Conservation (phyloP, 345 rosid species). For the Rhizophora apiculata region DNA sequence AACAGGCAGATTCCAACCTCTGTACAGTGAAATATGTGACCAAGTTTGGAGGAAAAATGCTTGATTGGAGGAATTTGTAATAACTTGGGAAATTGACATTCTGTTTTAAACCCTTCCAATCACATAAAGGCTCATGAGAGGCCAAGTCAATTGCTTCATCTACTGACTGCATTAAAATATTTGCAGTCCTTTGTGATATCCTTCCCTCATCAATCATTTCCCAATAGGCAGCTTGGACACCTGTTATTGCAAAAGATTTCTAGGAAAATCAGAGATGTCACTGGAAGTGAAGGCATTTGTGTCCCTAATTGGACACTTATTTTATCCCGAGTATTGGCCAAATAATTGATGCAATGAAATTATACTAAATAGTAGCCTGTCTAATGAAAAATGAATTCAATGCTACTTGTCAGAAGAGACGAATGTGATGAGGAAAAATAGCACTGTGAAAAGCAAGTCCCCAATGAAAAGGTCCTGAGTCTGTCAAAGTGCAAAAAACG, state of each 20-base stretch:
- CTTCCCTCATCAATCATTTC: conserved; percentile 96
- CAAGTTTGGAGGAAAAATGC: conserved; percentile 56
- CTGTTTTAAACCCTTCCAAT: conserved; percentile 79
- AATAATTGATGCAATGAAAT: too few relatives aligned
- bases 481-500: too few relatives aligned
- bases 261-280: conserved; percentile 3
- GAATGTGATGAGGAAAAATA: too few relatives aligned
- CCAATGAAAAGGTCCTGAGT: too few relatives aligned
- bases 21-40: conserved; percentile 80
- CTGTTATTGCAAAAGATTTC: conserved; percentile 33
- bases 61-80: conserved; percentile 68
- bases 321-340: too few relatives aligned
- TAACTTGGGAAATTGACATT: conserved; percentile 66
- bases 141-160: conserved; percentile 82
- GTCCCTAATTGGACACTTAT: too few relatives aligned
- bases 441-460: too few relatives aligned
- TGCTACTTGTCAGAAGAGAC: too few relatives aligned
- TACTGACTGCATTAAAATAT: conserved; percentile 83
- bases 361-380: too few relatives aligned
- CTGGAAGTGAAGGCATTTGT: background rate
- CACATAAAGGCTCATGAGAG: conserved; percentile 59
- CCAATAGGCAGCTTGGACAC: conserved; percentile 98
- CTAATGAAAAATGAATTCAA: too few relatives aligned
- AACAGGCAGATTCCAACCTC: conserved; percentile 84
- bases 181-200: conserved; percentile 62